Evolutionary conservation across 495 filamentous ascomycete genomes (phyloP).

Genomic region (Daldinia caldariorum): DNA sequence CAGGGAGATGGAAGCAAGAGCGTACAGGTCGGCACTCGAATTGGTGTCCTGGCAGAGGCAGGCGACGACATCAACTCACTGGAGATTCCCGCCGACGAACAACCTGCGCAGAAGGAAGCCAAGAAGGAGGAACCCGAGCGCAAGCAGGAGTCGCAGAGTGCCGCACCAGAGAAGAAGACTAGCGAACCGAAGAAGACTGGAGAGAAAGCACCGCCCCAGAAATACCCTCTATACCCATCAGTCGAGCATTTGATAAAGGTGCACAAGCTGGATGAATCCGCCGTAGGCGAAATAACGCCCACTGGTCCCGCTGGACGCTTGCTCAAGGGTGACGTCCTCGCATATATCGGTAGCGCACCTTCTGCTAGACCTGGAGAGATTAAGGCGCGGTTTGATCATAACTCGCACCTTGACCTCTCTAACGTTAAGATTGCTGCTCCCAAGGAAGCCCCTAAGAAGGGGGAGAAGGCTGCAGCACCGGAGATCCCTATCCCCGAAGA

Average conservation of each 20-base stretch:
- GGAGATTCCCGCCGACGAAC: constrained; percentile 71
- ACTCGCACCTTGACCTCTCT: constrained; percentile 87
- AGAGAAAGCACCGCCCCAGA: constrained; percentile 58
- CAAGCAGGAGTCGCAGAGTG: constrained; percentile 43
- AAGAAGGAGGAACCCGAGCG: constrained; percentile 48
- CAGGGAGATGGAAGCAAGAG: constrained; percentile 74
- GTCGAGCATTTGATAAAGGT: constrained; percentile 82
- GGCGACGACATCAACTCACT: constrained; percentile 77
- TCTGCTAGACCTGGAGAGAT: constrained; percentile 74
- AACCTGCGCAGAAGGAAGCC: constrained; percentile 49
- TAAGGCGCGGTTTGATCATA: constrained; percentile 73
- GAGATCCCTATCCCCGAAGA: constrained; percentile 57
- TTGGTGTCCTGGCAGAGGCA: constrained; percentile 78
- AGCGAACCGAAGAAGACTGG: constrained; percentile 36
- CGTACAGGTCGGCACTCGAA: constrained; percentile 75
- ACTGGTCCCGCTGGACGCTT: constrained; percentile 90
- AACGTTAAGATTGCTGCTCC: constrained; percentile 85
- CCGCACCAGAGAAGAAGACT: constrained; percentile 29
- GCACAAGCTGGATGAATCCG: constrained; percentile 75
- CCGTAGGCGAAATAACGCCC: constrained; percentile 80
- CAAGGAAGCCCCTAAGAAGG: constrained; percentile 61
- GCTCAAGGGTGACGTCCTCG: constrained; percentile 94
- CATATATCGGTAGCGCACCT: constrained; percentile 81
- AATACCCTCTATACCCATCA: constrained; percentile 85
- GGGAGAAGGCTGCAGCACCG: constrained; percentile 54